These are phyloP conservation scores for Ottelia alismoides DNA, from an alignment of 106 monocot species.

Conservation along the genomic window DNA sequence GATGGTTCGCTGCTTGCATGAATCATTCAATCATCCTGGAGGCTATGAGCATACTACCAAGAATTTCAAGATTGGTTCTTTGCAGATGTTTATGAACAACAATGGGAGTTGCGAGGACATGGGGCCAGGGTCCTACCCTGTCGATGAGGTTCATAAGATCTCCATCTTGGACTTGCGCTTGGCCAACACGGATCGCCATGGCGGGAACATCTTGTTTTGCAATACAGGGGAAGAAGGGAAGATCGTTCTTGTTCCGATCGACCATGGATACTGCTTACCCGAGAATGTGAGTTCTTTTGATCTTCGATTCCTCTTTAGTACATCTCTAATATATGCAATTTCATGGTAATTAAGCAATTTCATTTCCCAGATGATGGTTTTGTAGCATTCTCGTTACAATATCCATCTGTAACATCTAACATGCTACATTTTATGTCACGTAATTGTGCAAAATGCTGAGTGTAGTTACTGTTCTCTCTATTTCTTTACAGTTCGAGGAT, in stretches of 20 bases:
- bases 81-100: constrained; percentile 70
- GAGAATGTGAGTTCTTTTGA: constrained; percentile 45
- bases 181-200: constrained; percentile 78
- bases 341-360: not conserved
- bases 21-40: constrained; percentile 29
- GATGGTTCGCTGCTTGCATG: constrained; percentile 35
- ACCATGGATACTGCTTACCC: constrained; percentile 77
- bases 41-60: constrained; percentile 5
- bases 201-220: constrained; percentile 50
- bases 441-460: not conserved
- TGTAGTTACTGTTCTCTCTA: not conserved
- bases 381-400: too few species aligned
- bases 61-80: constrained; percentile 44
- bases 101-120: constrained; percentile 62
- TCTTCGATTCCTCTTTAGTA: not conserved
- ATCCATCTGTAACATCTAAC: not conserved
- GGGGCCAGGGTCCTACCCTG: constrained; percentile 46
- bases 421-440: not conserved
- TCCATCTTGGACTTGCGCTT: constrained; percentile 66
- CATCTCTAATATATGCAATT: not conserved
- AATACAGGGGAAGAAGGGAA: constrained; percentile 25
- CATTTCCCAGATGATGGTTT: not conserved
- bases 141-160: constrained; percentile 69
- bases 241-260: constrained; percentile 42
- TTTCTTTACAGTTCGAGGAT: constrained; percentile 69